Evolutionary conservation across 129 eudicot species (phyloP).

Genomic region (Flaveria sonorensis): DNA sequence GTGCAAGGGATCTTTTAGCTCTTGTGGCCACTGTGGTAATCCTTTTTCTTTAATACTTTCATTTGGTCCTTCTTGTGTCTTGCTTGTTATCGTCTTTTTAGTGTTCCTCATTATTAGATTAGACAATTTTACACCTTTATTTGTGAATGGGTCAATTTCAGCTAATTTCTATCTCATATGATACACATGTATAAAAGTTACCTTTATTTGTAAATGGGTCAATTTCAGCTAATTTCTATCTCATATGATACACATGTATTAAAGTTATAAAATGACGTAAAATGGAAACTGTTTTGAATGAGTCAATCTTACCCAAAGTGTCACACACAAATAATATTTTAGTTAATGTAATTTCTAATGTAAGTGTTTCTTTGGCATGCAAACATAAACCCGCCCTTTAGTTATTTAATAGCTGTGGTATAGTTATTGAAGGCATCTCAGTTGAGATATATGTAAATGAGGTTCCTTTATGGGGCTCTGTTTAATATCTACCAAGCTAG

Average conservation of each 20-base stretch:
- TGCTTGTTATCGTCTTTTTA: background rate
- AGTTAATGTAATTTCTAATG: background rate
- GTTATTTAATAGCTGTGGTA: no score
- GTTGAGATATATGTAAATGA: background rate
- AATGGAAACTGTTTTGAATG: background rate
- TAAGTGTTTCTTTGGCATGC: background rate
- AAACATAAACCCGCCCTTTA: background rate
- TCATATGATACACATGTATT: background rate
- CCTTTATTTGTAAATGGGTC: conserved; percentile 8
- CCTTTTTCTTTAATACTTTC: conserved; percentile 19
- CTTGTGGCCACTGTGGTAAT: conserved; percentile 89
- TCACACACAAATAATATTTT: background rate
- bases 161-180: background rate
- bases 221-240: background rate
- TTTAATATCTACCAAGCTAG: background rate
- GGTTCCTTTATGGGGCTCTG: conserved; percentile 4
- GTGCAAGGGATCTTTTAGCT: conserved; percentile 77
- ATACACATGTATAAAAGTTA: background rate
- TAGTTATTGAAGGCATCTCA: background rate
- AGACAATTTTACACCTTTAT: conserved; percentile 8
- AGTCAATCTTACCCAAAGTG: background rate
- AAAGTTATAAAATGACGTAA: background rate
- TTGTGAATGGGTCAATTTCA: background rate
- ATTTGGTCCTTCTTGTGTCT: conserved; percentile 6
- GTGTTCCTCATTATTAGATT: background rate